These are phyloP conservation scores for Fusarium aywerte DNA, from an alignment of 2,329 filamentous ascomycete species.

Conservation along the genomic window DNA sequence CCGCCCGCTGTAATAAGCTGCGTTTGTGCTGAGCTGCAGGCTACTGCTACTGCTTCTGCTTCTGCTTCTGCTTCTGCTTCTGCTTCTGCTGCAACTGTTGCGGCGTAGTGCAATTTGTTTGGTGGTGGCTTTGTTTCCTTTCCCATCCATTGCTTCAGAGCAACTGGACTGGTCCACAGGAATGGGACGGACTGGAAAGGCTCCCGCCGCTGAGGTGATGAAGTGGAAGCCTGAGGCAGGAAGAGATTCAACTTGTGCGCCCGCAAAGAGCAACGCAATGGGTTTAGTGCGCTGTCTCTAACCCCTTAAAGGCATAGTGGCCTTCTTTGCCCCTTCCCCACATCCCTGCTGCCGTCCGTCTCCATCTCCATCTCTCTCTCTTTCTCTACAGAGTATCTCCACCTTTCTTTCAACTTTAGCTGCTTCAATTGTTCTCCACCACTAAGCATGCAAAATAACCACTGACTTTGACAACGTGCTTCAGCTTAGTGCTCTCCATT, in stretches of 20 bases:
- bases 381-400: slow-evolving; percentile 2
- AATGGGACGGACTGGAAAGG: slow-evolving; percentile 28
- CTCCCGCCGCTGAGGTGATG: slow-evolving; percentile 1
- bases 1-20: slow-evolving; percentile 1
- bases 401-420: slow-evolving; percentile 12
- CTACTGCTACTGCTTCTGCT: slow-evolving; percentile 16
- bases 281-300: slow-evolving; percentile 16
- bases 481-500: slow-evolving; percentile 20
- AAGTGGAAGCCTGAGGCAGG: slow-evolving; percentile 30
- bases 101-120: slow-evolving; percentile 22
- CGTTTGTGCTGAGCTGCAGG: slow-evolving; percentile 1
- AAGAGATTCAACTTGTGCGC: slow-evolving; percentile 19
- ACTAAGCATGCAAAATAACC: slow-evolving; percentile 33
- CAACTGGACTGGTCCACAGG: slow-evolving; percentile 18
- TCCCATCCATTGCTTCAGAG: slow-evolving; percentile 10
- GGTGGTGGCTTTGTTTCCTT: background rate
- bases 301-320: slow-evolving; percentile 6
- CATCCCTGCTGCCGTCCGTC: slow-evolving; percentile 26
- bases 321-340: slow-evolving; percentile 1
- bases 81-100: too few relatives aligned
- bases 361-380: slow-evolving; percentile 22
- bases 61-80: slow-evolving; percentile 16
- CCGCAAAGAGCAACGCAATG: slow-evolving; percentile 25
- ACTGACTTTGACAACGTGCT: slow-evolving; percentile 32
- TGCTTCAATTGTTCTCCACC: slow-evolving; percentile 35